Percentiles rank a stretch among this genome's conserved stretches.
Conservation (phyloP, 1,139 yeast species). For the Protomyces arabidopsidicola region DNA sequence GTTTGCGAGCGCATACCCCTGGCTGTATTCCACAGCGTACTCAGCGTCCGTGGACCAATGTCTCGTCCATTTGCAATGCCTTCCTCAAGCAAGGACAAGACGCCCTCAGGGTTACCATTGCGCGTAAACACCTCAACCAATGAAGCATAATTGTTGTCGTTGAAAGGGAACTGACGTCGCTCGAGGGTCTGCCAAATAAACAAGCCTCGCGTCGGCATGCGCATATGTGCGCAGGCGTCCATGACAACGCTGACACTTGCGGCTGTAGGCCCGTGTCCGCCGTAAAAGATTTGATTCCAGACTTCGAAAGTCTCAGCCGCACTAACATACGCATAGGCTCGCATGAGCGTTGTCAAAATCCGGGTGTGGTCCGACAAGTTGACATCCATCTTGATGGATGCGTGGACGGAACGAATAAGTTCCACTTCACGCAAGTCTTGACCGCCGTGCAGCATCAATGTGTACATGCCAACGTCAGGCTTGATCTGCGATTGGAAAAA, state of each 20-base stretch:
- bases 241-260: constrained; percentile 20
- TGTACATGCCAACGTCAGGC: constrained; percentile 22
- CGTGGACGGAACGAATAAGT: constrained; percentile 6
- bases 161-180: constrained; percentile 7
- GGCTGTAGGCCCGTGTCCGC: constrained; percentile 11
- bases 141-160: constrained; percentile 22
- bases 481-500: constrained; percentile 15
- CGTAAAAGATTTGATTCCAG: constrained; percentile 15
- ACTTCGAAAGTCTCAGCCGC: constrained; percentile 17
- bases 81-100: constrained; percentile 1
- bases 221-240: constrained; percentile 10
- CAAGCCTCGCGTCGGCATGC: constrained; percentile 14
- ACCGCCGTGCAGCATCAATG: constrained; percentile 13
- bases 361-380: constrained; percentile 17
- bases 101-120: background rate
- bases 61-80: background rate
- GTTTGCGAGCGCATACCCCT: background rate
- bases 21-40: constrained; percentile 13
- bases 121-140: constrained; percentile 15
- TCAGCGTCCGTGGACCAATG: constrained; percentile 8
- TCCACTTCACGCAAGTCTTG: constrained; percentile 4
- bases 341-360: constrained; percentile 19
- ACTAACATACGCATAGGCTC: constrained; percentile 20
- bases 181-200: constrained; percentile 16
- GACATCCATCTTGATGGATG: constrained; percentile 23